phyloP scores from a whole-genome alignment of 768 basidiomycete genomes.

The Polyporus arcularius region DNA sequence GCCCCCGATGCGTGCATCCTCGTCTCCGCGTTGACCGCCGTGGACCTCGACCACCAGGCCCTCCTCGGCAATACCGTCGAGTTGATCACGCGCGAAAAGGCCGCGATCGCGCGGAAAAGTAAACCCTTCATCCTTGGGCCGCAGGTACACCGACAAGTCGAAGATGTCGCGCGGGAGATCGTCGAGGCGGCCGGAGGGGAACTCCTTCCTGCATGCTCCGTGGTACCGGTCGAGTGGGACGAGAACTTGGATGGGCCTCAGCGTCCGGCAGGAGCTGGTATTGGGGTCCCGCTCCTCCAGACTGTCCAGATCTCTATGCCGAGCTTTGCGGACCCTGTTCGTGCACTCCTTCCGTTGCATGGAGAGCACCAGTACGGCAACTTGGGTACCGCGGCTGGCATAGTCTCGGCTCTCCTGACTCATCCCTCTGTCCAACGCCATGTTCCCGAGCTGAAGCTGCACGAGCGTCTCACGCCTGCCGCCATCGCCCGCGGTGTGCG shows the following conservation, averaged over 20 bases:
- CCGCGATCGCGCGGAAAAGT: constrained; percentile 68
- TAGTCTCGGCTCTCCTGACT: constrained; percentile 56
- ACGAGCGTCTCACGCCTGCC: constrained; percentile 46
- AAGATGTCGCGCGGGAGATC: constrained; percentile 41
- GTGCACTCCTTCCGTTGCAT: constrained; percentile 60
- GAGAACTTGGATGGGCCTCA: constrained; percentile 38
- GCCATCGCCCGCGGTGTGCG: constrained; percentile 60
- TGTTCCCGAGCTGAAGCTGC: constrained; percentile 37
- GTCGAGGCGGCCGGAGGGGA: constrained; percentile 46
- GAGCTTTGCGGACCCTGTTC: constrained; percentile 46
- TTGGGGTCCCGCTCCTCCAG: constrained; percentile 37
- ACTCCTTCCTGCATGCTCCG: constrained; percentile 31
- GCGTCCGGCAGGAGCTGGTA: constrained; percentile 4
- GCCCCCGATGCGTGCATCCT: constrained; percentile 70
- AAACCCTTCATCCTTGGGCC: constrained; percentile 66
- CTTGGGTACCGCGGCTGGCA: constrained; percentile 80
- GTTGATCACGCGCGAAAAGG: constrained; percentile 82
- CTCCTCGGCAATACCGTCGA: constrained; percentile 80
- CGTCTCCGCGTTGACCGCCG: constrained; percentile 79
- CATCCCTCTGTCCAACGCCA: constrained; percentile 48
- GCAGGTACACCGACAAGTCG: constrained; percentile 57
- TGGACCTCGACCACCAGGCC: constrained; percentile 92
- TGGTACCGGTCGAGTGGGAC: constrained; percentile 38
- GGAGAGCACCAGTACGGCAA: constrained; percentile 89
- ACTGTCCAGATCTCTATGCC: constrained; percentile 45